phyloP scores from a whole-genome alignment of 768 basidiomycete species.

The Tricholoma bakamatsutake region DNA sequence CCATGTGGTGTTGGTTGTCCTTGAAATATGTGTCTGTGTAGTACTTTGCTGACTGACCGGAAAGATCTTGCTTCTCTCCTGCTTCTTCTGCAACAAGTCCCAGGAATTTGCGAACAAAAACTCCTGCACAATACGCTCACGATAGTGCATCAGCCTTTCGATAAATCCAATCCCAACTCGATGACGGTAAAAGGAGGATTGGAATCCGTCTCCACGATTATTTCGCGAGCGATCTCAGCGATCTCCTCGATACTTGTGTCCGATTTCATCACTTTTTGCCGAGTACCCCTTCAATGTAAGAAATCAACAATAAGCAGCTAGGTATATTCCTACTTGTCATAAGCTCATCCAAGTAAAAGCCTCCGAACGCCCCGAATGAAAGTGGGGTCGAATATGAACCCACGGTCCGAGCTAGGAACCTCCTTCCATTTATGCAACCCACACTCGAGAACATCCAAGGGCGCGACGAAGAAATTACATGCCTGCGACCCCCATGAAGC shows the following conservation, averaged over 20 bases:
- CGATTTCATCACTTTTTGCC: conserved; percentile 7
- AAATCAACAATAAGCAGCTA: background rate
- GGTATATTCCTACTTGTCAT: conserved; percentile 23
- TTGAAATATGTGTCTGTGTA: conserved; percentile 25
- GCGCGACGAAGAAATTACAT: conserved; percentile 31
- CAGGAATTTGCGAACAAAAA: conserved; percentile 4
- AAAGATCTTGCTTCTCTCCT: conserved; percentile 11
- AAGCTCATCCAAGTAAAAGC: conserved; percentile 26
- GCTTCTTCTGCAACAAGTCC: conserved; percentile 17
- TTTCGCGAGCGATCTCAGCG: conserved; percentile 23
- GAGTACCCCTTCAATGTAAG: conserved; percentile 8
- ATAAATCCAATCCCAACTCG: conserved; percentile 29
- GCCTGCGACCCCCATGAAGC: conserved; percentile 10
- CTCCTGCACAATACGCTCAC: conserved; percentile 17
- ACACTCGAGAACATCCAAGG: conserved; percentile 37
- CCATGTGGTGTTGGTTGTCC: conserved; percentile 33
- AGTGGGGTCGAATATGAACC: conserved; percentile 35
- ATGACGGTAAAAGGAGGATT: conserved; percentile 14
- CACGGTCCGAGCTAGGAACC: conserved; percentile 31
- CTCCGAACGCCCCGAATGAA: conserved; percentile 38
- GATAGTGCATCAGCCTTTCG: conserved; percentile 30
- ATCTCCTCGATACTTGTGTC: conserved; percentile 25
- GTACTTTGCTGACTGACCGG: conserved; percentile 18
- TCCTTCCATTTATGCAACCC: conserved; percentile 33
- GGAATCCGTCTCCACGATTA: conserved; percentile 26